These are phyloP conservation scores for Myochromella boudieri DNA, from an alignment of 768 basidiomycete species.

Conservation along the genomic window DNA sequence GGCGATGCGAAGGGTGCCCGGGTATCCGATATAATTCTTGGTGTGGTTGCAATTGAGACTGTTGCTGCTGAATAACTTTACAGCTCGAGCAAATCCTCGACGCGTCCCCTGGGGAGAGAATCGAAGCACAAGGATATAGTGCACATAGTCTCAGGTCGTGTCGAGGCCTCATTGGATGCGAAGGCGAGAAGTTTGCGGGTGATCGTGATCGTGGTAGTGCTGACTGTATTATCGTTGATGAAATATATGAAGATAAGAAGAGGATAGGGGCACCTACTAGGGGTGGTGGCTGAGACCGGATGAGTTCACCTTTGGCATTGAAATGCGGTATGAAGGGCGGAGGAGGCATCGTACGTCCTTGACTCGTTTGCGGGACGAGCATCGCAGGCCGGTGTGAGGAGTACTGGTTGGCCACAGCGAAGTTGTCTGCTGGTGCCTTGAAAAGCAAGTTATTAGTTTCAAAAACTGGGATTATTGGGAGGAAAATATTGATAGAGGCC, in stretches of 20 bases:
- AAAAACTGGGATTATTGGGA: background rate
- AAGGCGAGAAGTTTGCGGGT: background rate
- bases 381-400: background rate
- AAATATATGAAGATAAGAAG: too few species aligned
- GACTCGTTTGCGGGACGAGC: slow-evolving; percentile 2
- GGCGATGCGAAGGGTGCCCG: background rate
- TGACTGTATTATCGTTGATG: too few species aligned
- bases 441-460: background rate
- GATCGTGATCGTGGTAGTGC: too few species aligned
- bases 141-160: slow-evolving; percentile 5
- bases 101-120: background rate
- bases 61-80: too few species aligned
- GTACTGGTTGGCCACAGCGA: background rate
- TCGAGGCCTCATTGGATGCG: background rate
- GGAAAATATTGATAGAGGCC: background rate
- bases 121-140: slow-evolving; percentile 11
- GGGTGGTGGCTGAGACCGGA: background rate
- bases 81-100: slow-evolving; percentile 10
- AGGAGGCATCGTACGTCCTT: background rate
- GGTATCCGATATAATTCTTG: background rate
- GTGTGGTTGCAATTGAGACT: background rate
- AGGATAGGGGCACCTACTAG: too few species aligned
- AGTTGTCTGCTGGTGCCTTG: background rate
- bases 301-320: slow-evolving; percentile 17
- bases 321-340: slow-evolving; percentile 13